Percentiles rank a stretch among this genome's conserved stretches.
These are phyloP conservation scores for Arthroderma sp. DNA, from an alignment of 2,329 filamentous ascomycete genomes.

Conservation along the genomic window DNA sequence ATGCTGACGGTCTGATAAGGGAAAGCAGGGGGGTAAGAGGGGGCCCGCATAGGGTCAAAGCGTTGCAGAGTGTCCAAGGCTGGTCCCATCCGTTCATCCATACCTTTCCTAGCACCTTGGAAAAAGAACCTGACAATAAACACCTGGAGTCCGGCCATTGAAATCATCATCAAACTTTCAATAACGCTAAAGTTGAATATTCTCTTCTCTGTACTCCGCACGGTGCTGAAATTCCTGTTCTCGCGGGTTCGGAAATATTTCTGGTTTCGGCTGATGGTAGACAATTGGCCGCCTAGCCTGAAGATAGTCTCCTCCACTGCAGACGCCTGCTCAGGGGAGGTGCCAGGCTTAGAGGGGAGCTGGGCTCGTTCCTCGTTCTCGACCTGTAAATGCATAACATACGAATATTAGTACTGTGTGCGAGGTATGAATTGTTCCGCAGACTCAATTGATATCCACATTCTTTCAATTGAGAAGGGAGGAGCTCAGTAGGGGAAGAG, in stretches of 20 bases:
- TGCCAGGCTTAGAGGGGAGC: slow-evolving; percentile 78
- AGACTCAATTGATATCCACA: not conserved
- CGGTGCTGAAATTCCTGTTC: slow-evolving; percentile 97
- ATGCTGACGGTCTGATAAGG: not conserved
- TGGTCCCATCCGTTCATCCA: slow-evolving; percentile 11
- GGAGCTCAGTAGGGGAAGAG: not conserved
- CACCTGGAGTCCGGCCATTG: slow-evolving; percentile 92
- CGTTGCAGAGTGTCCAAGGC: not conserved
- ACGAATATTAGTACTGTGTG: not conserved
- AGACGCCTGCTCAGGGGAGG: slow-evolving; percentile 76
- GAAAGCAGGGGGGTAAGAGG: not conserved
- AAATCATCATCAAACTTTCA: slow-evolving; percentile 80
- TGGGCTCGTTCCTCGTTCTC: slow-evolving; percentile 77
- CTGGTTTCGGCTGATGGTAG: slow-evolving; percentile 89
- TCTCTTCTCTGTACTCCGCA: slow-evolving; percentile 84
- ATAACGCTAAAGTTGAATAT: slow-evolving; percentile 98
- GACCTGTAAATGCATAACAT: slow-evolving; percentile 47
- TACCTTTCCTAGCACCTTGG: slow-evolving; percentile 65
- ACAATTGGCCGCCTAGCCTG: slow-evolving; percentile 85
- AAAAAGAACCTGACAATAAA: slow-evolving; percentile 99
- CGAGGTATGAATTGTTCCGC: not conserved
- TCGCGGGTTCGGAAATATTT: slow-evolving; percentile 99
- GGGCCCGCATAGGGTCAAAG: not conserved
- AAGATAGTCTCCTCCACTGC: slow-evolving; percentile 86
- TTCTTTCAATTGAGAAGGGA: not conserved